Evolutionary conservation across 140 eudicot species (phyloP).

Genomic region (Erigeron philadelphicus): DNA sequence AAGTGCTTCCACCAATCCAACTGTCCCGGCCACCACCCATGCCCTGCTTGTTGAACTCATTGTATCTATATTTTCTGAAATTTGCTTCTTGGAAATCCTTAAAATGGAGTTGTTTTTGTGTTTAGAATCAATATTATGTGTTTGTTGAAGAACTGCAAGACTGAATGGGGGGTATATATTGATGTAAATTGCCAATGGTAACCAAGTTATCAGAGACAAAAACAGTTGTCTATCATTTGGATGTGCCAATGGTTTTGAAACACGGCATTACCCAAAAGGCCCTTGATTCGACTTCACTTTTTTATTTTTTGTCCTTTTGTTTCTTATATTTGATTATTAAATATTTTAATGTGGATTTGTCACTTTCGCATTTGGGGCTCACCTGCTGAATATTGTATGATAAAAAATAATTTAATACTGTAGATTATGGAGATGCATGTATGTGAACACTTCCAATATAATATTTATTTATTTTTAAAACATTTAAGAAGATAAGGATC

Average conservation of each 20-base stretch:
- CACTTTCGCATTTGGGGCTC: no score
- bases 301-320: neutral
- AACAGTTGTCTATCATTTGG: neutral
- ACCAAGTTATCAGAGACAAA: neutral
- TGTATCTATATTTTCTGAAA: no score
- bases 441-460: no score
- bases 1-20: constrained; percentile 43
- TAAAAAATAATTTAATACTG: no score
- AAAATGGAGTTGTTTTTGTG: no score
- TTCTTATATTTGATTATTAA: neutral
- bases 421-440: no score
- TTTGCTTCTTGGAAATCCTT: no score
- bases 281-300: neutral
- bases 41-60: constrained; percentile 41
- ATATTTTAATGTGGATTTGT: neutral
- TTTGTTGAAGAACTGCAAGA: neutral
- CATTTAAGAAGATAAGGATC: no score
- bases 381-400: no score
- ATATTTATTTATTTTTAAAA: no score
- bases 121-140: neutral
- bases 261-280: neutral
- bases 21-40: constrained; percentile 50
- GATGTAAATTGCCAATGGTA: neutral
- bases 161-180: neutral
- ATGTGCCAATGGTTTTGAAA: constrained; percentile 12